phyloP scores from a whole-genome alignment of 345 rosid genomes.

The Cardamine chenopodiifolia region DNA sequence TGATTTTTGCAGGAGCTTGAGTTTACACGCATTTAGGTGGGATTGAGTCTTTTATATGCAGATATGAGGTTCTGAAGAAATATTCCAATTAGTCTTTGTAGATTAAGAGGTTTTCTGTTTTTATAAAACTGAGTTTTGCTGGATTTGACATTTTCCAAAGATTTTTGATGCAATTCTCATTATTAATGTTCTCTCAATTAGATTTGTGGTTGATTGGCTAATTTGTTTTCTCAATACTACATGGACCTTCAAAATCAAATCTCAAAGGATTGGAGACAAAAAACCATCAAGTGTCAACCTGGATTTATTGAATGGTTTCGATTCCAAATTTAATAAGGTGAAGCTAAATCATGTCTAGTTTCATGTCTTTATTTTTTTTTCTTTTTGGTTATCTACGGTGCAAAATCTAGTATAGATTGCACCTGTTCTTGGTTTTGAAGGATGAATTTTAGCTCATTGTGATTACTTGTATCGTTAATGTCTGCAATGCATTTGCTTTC shows the following conservation, averaged over 20 bases:
- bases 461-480: no score
- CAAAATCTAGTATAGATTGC: background rate
- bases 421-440: background rate
- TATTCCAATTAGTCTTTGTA: background rate
- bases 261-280: constrained; percentile 39
- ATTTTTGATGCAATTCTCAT: no score
- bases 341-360: constrained; percentile 9
- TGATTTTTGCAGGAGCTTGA: constrained; percentile 33
- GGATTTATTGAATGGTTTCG: constrained; percentile 34
- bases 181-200: constrained; percentile 1
- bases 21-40: constrained; percentile 27
- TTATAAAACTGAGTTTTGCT: background rate
- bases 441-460: no score
- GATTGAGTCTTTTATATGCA: constrained; percentile 22
- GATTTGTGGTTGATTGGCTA: background rate
- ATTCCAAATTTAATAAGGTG: constrained; percentile 31
- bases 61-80: constrained; percentile 13
- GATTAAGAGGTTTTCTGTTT: background rate
- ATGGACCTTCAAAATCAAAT: constrained; percentile 49
- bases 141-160: background rate
- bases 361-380: background rate
- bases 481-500: background rate
- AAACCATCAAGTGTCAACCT: constrained; percentile 3
- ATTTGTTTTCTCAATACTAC: constrained; percentile 29
- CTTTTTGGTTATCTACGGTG: background rate